Conservation (phyloP, 2,329 filamentous ascomycete genomes). For the Colletotrichum coccodes region DNA sequence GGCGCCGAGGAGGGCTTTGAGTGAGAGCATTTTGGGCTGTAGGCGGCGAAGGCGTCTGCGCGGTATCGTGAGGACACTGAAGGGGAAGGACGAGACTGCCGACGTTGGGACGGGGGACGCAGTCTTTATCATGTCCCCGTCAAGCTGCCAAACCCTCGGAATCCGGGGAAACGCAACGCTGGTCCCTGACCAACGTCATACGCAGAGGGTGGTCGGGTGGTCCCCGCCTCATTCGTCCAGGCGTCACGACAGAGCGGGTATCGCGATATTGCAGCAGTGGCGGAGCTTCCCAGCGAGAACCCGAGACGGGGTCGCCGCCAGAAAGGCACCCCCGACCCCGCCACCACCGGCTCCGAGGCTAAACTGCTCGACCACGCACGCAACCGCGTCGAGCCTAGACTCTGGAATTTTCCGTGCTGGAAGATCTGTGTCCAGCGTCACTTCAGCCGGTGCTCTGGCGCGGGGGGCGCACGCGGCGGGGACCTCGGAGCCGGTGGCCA, state of each 20-base stretch:
- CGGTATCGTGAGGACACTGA: not conserved
- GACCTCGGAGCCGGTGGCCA: conserved; percentile 11
- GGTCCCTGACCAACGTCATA: not conserved
- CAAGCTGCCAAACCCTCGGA: not conserved
- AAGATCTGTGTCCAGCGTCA: not conserved
- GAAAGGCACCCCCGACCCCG: not conserved
- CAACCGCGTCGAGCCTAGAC: not conserved
- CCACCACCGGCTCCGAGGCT: not conserved
- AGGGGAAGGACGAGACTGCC: not conserved
- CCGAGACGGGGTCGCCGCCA: not conserved
- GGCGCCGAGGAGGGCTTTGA: conserved; percentile 13
- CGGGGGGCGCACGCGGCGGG: not conserved
- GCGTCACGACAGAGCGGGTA: not conserved
- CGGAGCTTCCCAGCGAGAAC: not conserved
- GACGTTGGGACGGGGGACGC: not conserved
- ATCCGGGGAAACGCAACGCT: not conserved
- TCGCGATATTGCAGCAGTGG: not conserved
- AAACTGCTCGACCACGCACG: not conserved
- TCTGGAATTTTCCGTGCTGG: conserved; percentile 19
- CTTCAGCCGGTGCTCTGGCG: not conserved
- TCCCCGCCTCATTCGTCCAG: not conserved
- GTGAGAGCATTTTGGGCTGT: not conserved
- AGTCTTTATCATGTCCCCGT: not conserved
- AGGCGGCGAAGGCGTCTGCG: not conserved
- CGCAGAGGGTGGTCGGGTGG: not conserved